Conservation (phyloP, 805 yeast species). For the Grigorovia humatica region DNA sequence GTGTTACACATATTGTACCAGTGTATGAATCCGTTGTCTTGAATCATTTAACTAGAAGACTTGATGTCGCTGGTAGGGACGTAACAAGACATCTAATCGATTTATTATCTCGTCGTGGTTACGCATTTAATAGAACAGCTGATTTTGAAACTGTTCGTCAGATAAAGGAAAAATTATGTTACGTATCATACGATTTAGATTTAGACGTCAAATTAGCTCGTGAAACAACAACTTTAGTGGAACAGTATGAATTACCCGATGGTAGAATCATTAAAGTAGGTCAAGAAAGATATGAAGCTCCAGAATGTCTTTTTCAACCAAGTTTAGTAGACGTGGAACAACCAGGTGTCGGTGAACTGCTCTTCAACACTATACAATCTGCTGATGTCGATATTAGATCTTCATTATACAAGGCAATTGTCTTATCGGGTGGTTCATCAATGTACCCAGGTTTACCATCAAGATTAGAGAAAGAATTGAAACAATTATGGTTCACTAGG, state of each 20-base stretch:
- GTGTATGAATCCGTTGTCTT: conserved; percentile 96
- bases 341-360: conserved; percentile 89
- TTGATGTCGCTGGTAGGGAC: conserved; percentile 97
- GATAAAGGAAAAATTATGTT: conserved; percentile 91
- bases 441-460: conserved; percentile 99
- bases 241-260: conserved; percentile 88
- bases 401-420: conserved; percentile 82
- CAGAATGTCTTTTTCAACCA: conserved; percentile 88
- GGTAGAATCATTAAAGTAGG: conserved; percentile 92
- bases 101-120: conserved; percentile 85
- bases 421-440: conserved; percentile 92
- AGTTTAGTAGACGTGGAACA: conserved; percentile 90
- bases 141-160: conserved; percentile 98
- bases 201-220: conserved; percentile 78
- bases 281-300: conserved; percentile 71
- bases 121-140: conserved; percentile 96
- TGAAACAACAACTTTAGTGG: conserved; percentile 93
- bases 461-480: conserved; percentile 87
- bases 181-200: conserved; percentile 88
- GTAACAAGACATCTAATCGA: conserved; percentile 94
- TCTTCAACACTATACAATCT: conserved; percentile 85
- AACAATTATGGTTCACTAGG: conserved; percentile 88
- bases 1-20: conserved; percentile 93
- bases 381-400: conserved; percentile 93
- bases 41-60: conserved; percentile 81